These are phyloP conservation scores for Tricholomella constricta DNA, from an alignment of 768 basidiomycete genomes.

Conservation along the genomic window DNA sequence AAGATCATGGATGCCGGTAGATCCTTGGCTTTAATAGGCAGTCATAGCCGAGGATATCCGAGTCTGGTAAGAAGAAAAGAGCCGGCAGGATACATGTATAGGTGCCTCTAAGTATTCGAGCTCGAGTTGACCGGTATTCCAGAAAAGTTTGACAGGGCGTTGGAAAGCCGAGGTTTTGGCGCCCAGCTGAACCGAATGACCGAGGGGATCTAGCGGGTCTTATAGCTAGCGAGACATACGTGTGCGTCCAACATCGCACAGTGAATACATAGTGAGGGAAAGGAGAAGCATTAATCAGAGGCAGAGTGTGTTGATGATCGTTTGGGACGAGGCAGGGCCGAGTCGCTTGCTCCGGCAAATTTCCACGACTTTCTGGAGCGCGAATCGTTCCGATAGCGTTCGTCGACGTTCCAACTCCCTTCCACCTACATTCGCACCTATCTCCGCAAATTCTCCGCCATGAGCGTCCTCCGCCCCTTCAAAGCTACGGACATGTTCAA, in stretches of 20 bases:
- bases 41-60: neutral
- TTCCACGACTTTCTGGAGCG: neutral
- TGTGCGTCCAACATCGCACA: neutral
- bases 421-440: neutral
- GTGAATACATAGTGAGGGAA: neutral
- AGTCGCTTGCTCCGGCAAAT: neutral
- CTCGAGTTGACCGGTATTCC: neutral
- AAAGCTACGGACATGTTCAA: constrained; percentile 87
- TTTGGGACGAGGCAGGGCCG: neutral
- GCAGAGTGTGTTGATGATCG: neutral
- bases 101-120: too few species aligned
- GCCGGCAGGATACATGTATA: neutral
- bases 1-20: too few species aligned
- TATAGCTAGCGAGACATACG: neutral
- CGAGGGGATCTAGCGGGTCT: neutral
- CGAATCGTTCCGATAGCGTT: too few species aligned
- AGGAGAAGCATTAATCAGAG: neutral
- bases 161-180: neutral
- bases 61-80: neutral
- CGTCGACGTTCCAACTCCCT: neutral
- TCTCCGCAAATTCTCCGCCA: constrained; percentile 33
- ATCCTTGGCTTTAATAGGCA: neutral
- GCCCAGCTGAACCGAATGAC: neutral
- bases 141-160: neutral
- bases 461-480: constrained; percentile 89